Base-by-base conservation (phyloP, 225 moss, liverwort and hornwort genomes). In the Bryum argenteum region DNA sequence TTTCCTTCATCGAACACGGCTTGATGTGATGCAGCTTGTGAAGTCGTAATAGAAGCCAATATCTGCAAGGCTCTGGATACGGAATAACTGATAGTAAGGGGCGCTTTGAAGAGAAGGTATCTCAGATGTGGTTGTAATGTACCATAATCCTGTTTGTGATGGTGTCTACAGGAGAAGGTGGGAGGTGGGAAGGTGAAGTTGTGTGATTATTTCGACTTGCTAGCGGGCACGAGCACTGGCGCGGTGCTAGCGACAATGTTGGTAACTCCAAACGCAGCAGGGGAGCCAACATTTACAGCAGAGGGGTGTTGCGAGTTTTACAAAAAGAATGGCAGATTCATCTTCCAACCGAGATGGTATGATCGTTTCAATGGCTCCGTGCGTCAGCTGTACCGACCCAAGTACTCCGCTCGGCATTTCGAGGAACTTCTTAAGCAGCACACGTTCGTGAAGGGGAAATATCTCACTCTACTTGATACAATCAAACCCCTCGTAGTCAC, bases 221-320 rank as follows among this genome's bases (percentile, higher is more conserved):
- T 94, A 41, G 89, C 93, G 8, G 93, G 93, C 10, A 83, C 83
- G 47, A 94, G 93, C 77, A 94, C 93, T 9, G 93, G 93, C 50
- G 93, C 89, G 11, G 74, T 94, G 13, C 63, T 91, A n/a, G 85
- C 89, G 1, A 71, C 82, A 20, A 94, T 94, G 93, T 38, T 94
- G 66, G 77, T 80, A 37, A 76, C 93, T 19, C 93, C 93, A 54
- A 81, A 94, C 48, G 80, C 70, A 33, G 74, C 83, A 11, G 89
- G 88, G 6, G 51, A 88, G 8, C 93, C 93, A 11, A 74, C 77
- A 8, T 94, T 89, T 42, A 85, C 83, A 20, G 89, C 86, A 10
- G 71, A 89, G 69, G 77, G 78, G 8, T 94, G 89, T 66, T 91
- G 91, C 61, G 66, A 88, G 1, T 94, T 94, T 51, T 94, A 94